Base-by-base conservation (phyloP, 495 filamentous ascomycete species). In the Neurospora hispaniola region DNA sequence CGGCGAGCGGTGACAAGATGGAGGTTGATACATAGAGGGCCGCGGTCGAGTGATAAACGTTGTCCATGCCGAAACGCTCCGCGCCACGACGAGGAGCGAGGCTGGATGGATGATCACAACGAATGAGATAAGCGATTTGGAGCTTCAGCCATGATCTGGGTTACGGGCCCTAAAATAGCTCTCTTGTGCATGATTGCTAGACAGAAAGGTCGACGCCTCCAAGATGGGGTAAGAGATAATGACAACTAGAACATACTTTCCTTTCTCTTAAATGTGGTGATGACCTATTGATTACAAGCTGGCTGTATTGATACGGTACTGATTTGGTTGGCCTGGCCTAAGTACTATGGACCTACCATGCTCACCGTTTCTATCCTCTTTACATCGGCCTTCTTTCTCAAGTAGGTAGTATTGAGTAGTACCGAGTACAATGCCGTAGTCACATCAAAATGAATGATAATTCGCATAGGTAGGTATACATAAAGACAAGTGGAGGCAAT, bases 1-100 rank as follows among this genome's bases (percentile, higher is more conserved):
- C 20, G 46, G 10, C 20, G 27, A 90, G 88, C 35, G 92, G 89
- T 38, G 94, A 97, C 86, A 92, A 89, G 82, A 99, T 99, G 96
- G 96, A 99, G 78, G 89, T 99, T 43, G 96, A 98, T 83, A 79
- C 85, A 75, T 94, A 88, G 84, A 62, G 23, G 38, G 40, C 16
- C 31, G 42, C 6, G 42, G 40, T n/a, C 41, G 66, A 31, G 14
- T 44, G 59, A 20, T 71, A 5, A 1, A 8, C 8, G n/a, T 10
- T 20, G n/a, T 46, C 44, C 10, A 10, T 20, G 8, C 44, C 3
- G 16, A 7, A 0, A 4, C 43, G 43, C 16, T 44, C 3, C 43
- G 43, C 2, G 6, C 3, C 7, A 0, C 43, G 18, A 44, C 43
- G 18, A n/a, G 43, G 43, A 43, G 54, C n/a, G 35, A 66, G 5